Evolutionary conservation across 1,284 basidiomycete genomes (phyloP).

Genomic region (Volvariella volvacea): DNA sequence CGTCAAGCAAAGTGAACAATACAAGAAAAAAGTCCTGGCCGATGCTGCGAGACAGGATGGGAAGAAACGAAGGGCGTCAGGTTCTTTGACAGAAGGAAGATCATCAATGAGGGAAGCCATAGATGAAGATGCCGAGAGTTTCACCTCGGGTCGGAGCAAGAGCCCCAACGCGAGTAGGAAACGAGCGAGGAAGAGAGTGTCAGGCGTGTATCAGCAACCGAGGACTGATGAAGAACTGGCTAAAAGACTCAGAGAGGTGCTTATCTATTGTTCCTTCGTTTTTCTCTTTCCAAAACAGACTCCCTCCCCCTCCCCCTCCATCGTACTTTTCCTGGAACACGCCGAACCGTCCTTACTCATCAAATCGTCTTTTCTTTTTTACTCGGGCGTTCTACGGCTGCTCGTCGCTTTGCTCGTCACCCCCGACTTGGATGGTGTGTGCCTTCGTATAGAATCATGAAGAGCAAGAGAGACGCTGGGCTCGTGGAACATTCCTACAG

Average conservation of each 20-base stretch:
- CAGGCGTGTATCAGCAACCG: conserved; percentile 39
- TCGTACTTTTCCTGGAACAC: conserved; percentile 11
- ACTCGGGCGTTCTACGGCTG: conserved; percentile 6
- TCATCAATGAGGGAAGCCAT: neutral
- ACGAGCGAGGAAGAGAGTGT: conserved; percentile 37
- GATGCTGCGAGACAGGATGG: conserved; percentile 13
- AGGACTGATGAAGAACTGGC: conserved; percentile 60
- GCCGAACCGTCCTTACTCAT: conserved; percentile 13
- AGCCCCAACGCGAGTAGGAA: conserved; percentile 17
- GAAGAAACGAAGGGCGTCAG: conserved; percentile 10
- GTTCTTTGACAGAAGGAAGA: conserved; percentile 6
- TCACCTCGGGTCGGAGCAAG: too few relatives aligned
- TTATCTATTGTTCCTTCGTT: conserved; percentile 15
- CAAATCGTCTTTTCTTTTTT: conserved; percentile 11
- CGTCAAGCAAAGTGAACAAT: conserved; percentile 48
- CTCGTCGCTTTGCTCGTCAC: neutral
- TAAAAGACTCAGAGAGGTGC: conserved; percentile 60
- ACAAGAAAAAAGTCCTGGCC: conserved; percentile 43
- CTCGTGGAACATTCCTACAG: conserved; percentile 56
- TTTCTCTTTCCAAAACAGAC: too few relatives aligned
- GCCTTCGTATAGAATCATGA: conserved; percentile 66
- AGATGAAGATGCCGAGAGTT: conserved; percentile 1
- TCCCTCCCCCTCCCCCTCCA: conserved; percentile 11
- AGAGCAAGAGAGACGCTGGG: conserved; percentile 65
- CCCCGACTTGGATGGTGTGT: too few relatives aligned